These are phyloP conservation scores for Fusarium verrucosum DNA, from an alignment of 2,329 filamentous ascomycete genomes.

Conservation along the genomic window DNA sequence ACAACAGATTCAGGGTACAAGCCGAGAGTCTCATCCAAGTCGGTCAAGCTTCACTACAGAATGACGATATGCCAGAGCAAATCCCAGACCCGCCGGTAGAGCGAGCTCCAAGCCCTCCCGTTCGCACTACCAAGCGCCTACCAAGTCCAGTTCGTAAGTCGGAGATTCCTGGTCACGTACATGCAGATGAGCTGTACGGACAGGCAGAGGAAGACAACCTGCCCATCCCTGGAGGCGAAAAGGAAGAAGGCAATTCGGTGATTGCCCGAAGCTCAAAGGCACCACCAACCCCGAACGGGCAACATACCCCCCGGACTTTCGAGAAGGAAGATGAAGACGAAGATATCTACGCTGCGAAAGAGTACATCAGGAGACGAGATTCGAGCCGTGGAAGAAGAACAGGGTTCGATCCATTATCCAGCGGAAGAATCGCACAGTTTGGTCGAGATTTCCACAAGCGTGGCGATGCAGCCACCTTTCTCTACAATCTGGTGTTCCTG, in stretches of 20 bases:
- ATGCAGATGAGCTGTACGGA: conserved; percentile 9
- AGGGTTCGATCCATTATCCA: neutral
- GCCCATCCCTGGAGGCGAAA: neutral
- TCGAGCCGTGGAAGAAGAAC: neutral
- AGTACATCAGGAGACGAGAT: neutral
- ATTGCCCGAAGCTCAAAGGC: neutral
- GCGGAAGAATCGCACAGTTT: neutral
- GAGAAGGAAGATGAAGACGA: too few species aligned
- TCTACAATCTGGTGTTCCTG: conserved; percentile 23
- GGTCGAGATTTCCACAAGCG: conserved; percentile 15
- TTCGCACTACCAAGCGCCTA: conserved; percentile 12
- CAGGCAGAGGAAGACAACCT: neutral
- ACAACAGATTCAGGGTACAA: conserved; percentile 25
- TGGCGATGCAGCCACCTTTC: conserved; percentile 27
- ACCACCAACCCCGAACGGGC: too few species aligned
- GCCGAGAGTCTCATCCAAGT: conserved; percentile 25
- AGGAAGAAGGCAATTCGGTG: neutral
- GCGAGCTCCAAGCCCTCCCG: conserved; percentile 25
- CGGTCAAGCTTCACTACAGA: conserved; percentile 24
- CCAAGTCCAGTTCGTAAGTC: conserved; percentile 20
- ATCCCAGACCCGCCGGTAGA: neutral
- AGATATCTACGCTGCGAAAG: neutral
- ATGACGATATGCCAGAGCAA: neutral
- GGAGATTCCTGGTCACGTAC: conserved; percentile 10
- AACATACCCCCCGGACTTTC: too few species aligned